A percentile compares a stretch with the other conserved stretches of the same genome.
These are phyloP conservation scores for Nitzschia putrida DNA, from an alignment of 108 stramenopile genomes.

Conservation along the genomic window DNA sequence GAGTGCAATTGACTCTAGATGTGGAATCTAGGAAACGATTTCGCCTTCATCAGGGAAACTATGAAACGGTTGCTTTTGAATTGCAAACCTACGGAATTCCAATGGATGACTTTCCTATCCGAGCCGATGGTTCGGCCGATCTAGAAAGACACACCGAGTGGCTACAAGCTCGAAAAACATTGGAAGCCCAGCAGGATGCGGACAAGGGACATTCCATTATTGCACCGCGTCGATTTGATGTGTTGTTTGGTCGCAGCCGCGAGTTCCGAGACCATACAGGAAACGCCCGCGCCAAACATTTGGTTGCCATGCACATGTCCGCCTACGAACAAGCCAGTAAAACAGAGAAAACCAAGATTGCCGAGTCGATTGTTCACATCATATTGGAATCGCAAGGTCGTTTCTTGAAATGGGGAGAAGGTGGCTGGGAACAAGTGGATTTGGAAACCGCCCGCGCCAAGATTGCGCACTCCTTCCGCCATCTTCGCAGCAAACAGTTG, in stretches of 20 bases:
- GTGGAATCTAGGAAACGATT: neutral
- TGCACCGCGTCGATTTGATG: neutral
- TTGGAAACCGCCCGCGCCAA: slow-evolving; percentile 11
- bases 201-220: neutral
- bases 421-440: slow-evolving; percentile 21
- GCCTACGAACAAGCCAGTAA: neutral
- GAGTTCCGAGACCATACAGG: neutral
- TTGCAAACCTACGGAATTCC: slow-evolving; percentile 20
- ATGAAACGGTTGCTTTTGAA: neutral
- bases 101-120: neutral
- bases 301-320: neutral
- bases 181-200: neutral
- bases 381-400: slow-evolving; percentile 23
- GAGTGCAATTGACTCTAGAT: slow-evolving; percentile 4
- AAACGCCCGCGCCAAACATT: neutral
- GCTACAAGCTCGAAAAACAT: neutral
- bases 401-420: slow-evolving; percentile 16
- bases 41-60: neutral
- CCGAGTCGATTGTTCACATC: slow-evolving; percentile 12
- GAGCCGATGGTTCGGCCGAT: neutral
- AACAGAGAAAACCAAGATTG: slow-evolving; percentile 13
- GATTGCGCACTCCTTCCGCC: slow-evolving; percentile 25
- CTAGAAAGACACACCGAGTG: neutral
- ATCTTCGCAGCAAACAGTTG: neutral
- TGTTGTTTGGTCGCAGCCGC: neutral